Percentiles rank a stretch among this genome's conserved stretches.
phyloP scores from a whole-genome alignment of 345 rosid genomes.

The Melaleuca alternifolia region DNA sequence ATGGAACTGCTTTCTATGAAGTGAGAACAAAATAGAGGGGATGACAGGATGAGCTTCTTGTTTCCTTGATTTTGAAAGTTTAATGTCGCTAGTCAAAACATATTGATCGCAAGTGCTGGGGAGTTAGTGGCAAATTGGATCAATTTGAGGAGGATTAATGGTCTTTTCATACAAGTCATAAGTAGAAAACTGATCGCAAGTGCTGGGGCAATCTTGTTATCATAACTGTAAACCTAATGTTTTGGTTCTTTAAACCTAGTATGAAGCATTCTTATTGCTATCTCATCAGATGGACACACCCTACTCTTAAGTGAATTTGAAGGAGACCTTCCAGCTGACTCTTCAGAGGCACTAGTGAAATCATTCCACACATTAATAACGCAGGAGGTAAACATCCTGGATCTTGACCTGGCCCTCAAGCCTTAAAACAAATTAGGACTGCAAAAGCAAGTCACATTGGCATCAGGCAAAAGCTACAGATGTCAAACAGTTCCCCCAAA shows the following conservation, averaged over 20 bases:
- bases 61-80: too few relatives aligned
- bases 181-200: not conserved
- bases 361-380: slow-evolving; percentile 86
- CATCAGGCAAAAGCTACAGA: not conserved
- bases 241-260: not conserved
- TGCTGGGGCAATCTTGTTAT: not conserved
- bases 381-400: slow-evolving; percentile 35
- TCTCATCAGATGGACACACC: slow-evolving; percentile 47
- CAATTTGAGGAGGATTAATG: not conserved
- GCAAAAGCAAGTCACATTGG: not conserved
- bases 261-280: accelerated
- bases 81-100: too few relatives aligned
- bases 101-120: too few relatives aligned
- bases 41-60: too few relatives aligned
- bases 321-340: slow-evolving; percentile 55
- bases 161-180: not conserved
- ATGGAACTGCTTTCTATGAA: too few relatives aligned
- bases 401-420: not conserved
- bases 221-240: not conserved
- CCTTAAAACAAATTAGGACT: not conserved
- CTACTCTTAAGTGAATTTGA: slow-evolving; percentile 51
- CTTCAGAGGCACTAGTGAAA: slow-evolving; percentile 40
- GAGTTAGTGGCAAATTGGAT: not conserved
- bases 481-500: not conserved
- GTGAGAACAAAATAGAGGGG: too few relatives aligned